Conservation (phyloP, 1,139 yeast genomes). For the Kluyveromyces marxianus region DNA sequence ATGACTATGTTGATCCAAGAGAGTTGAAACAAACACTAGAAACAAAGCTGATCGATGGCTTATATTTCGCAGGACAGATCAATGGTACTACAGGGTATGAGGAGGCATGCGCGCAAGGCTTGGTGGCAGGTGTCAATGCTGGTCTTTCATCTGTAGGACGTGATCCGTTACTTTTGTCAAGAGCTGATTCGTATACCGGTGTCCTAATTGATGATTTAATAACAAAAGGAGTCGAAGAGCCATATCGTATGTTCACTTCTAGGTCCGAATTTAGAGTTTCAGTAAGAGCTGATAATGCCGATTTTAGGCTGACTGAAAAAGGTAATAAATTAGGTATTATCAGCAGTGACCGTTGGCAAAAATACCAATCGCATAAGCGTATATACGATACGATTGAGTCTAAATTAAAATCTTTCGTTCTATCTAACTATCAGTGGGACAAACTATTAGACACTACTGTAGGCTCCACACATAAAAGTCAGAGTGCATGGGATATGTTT, state of each 20-base stretch:
- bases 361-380: conserved; percentile 39
- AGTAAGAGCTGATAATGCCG: conserved; percentile 92
- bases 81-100: conserved; percentile 99
- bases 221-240: conserved; percentile 95
- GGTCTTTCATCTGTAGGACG: conserved; percentile 35
- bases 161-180: conserved; percentile 44
- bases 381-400: conserved; percentile 40
- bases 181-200: conserved; percentile 88
- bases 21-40: conserved; percentile 74
- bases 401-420: conserved; percentile 39
- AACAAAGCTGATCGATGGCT: conserved; percentile 70
- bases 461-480: conserved; percentile 39
- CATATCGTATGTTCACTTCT: conserved; percentile 96
- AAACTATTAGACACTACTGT: conserved; percentile 32
- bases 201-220: conserved; percentile 89
- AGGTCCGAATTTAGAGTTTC: conserved; percentile 88
- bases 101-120: conserved; percentile 97
- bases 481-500: conserved; percentile 50
- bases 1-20: conserved; percentile 92
- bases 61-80: conserved; percentile 92
- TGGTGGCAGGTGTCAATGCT: conserved; percentile 93
- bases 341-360: conserved; percentile 47
- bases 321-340: conserved; percentile 70
- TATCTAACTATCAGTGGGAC: conserved; percentile 60
- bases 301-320: conserved; percentile 62